Conservation (phyloP, 139 green algal genomes). For the Volvox reticuliferus region DNA sequence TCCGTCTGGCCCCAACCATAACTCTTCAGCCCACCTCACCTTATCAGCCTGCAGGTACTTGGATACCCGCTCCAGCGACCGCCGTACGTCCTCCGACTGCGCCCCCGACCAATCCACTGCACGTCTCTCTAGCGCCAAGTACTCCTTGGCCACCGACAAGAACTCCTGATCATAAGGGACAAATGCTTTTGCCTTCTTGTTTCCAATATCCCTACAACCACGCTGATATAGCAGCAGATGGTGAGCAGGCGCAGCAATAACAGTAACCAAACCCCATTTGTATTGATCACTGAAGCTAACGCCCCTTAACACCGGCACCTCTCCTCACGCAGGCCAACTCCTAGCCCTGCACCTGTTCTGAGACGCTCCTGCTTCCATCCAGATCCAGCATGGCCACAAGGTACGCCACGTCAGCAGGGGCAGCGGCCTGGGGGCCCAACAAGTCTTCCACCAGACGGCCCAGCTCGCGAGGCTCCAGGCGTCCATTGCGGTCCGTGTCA, state of each 20-base stretch:
- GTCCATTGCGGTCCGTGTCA: conserved; percentile 56
- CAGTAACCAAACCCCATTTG: not conserved
- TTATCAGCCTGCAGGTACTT: conserved; percentile 31
- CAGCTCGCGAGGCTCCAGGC: conserved; percentile 59
- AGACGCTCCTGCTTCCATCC: conserved; percentile 45
- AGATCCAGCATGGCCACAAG: conserved; percentile 55
- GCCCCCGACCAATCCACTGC: not conserved
- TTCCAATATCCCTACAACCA: not conserved
- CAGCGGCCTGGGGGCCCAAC: conserved; percentile 30
- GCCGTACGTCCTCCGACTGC: conserved; percentile 30
- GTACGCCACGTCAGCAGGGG: conserved; percentile 44
- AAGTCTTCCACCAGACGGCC: conserved; percentile 47
- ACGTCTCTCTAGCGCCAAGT: conserved; percentile 28
- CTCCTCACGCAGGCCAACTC: not conserved
- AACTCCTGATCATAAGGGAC: conserved; percentile 41
- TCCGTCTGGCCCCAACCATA: not conserved
- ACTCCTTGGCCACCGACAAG: conserved; percentile 49
- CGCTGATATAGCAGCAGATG: not conserved
- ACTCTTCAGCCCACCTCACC: not conserved
- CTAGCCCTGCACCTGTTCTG: conserved; percentile 20
- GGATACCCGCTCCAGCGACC: conserved; percentile 13
- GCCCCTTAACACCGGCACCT: not conserved
- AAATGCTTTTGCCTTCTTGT: too few species aligned
- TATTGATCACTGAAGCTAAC: not conserved
- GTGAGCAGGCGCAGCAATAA: too few species aligned